Evolutionary conservation across 352 stramenopile genomes (phyloP).

Genomic region (Phytopythium boreale): DNA sequence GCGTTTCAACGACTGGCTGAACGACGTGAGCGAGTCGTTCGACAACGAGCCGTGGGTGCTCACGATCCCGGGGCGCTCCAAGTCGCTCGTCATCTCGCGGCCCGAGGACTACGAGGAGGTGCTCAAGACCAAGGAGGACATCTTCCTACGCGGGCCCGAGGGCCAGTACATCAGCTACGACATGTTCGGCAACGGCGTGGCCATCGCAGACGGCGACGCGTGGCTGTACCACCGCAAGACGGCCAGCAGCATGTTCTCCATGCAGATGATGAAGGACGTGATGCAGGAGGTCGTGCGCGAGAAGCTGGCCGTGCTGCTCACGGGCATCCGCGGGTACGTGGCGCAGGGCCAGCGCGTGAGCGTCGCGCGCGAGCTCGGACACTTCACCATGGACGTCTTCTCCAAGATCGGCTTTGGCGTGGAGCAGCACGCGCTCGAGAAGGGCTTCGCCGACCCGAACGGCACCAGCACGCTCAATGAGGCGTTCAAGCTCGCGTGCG

Average conservation of each 20-base stretch:
- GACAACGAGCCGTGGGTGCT: conserved; percentile 20
- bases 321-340: conserved; percentile 1
- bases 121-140: conserved; percentile 10
- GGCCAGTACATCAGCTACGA: conserved; percentile 11
- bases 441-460: conserved; percentile 2
- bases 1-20: conserved; percentile 50
- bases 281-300: conserved; percentile 24
- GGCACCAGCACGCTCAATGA: conserved; percentile 12
- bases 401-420: conserved; percentile 21
- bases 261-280: conserved; percentile 24
- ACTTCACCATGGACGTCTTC: conserved; percentile 26
- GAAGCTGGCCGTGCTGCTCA: conserved; percentile 10
- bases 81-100: conserved; percentile 12
- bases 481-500: conserved; percentile 12
- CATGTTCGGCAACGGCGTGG: conserved; percentile 22
- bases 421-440: conserved; percentile 12
- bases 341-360: conserved; percentile 10
- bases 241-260: conserved; percentile 25
- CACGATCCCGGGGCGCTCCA: conserved; percentile 9
- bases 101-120: conserved; percentile 13
- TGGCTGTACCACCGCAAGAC: conserved; percentile 45
- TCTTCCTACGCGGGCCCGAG: conserved; percentile 8
- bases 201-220: conserved; percentile 22
- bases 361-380: conserved; percentile 11
- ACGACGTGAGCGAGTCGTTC: conserved; percentile 30